These are phyloP conservation scores for Mortierella sp. DNA, from an alignment of 371 early-diverging fungal genomes.

Conservation along the genomic window DNA sequence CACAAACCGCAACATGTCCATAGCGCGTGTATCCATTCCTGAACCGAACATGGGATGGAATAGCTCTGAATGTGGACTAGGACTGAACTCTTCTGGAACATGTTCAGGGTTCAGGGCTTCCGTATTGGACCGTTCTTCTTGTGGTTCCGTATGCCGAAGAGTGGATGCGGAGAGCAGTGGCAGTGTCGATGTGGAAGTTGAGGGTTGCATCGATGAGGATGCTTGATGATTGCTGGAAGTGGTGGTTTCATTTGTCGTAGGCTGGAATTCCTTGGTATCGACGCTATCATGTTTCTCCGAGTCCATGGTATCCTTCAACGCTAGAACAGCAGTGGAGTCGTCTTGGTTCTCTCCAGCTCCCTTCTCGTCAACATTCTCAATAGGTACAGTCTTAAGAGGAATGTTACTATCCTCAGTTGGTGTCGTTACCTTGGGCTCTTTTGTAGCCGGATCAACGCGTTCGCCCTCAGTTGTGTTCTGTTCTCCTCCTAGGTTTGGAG, in stretches of 20 bases:
- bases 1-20: conserved; percentile 32
- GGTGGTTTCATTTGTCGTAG: too few species aligned
- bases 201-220: too few species aligned
- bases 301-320: background rate
- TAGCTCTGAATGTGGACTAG: background rate
- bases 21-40: conserved; percentile 17
- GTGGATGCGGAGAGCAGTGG: too few species aligned
- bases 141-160: too few species aligned
- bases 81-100: background rate
- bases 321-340: background rate
- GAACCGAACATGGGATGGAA: conserved; percentile 20
- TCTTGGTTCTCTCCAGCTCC: background rate
- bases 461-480: background rate
- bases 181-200: too few species aligned
- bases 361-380: conserved; percentile 1
- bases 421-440: conserved; percentile 3
- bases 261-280: too few species aligned
- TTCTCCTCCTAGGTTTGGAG: background rate
- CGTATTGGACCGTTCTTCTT: too few species aligned
- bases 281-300: too few species aligned
- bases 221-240: too few species aligned
- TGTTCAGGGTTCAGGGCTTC: too few species aligned
- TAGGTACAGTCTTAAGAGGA: conserved; percentile 21
- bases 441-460: background rate
- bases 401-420: background rate